These are phyloP conservation scores for Pythium grandisporangium DNA, from an alignment of 352 stramenopile species.

Conservation along the genomic window DNA sequence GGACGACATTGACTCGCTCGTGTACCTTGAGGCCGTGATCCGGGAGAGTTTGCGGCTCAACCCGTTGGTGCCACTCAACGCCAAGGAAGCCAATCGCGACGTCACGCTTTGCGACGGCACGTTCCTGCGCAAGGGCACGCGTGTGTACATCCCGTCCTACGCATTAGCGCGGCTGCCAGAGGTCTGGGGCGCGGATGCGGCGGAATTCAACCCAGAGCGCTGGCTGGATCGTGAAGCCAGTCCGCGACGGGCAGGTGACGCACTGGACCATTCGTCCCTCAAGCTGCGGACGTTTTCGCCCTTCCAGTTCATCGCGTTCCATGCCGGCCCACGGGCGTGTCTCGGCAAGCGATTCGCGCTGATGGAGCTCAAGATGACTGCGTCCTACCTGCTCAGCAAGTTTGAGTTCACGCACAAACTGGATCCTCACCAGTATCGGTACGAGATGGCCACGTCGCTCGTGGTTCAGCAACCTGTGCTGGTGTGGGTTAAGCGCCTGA, in stretches of 20 bases:
- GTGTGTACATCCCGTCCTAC: slow-evolving; percentile 44
- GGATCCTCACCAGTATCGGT: slow-evolving; percentile 24
- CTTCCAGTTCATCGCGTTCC: slow-evolving; percentile 63
- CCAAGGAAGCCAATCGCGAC: slow-evolving; percentile 31
- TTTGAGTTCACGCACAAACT: slow-evolving; percentile 20
- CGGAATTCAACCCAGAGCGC: slow-evolving; percentile 56
- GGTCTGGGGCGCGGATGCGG: slow-evolving; percentile 55
- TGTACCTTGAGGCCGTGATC: slow-evolving; percentile 55
- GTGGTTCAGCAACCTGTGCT: slow-evolving; percentile 21
- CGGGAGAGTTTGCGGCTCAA: slow-evolving; percentile 63
- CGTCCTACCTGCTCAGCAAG: slow-evolving; percentile 29
- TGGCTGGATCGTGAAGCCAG: slow-evolving; percentile 38
- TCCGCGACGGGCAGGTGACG: too few species aligned
- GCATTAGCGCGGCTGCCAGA: slow-evolving; percentile 35
- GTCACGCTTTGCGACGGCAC: slow-evolving; percentile 54
- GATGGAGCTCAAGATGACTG: slow-evolving; percentile 49
- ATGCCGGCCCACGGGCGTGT: slow-evolving; percentile 51
- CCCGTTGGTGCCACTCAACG: slow-evolving; percentile 43
- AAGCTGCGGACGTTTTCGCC: slow-evolving; percentile 31
- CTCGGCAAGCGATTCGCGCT: slow-evolving; percentile 48
- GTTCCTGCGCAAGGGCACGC: slow-evolving; percentile 33
- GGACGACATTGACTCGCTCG: slow-evolving; percentile 36
- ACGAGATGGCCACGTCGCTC: slow-evolving; percentile 29
- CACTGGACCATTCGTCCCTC: too few species aligned
- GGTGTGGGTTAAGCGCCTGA: not conserved